phyloP scores from a whole-genome alignment of 108 stramenopile species.

The Aureococcus anophagefferens region DNA sequence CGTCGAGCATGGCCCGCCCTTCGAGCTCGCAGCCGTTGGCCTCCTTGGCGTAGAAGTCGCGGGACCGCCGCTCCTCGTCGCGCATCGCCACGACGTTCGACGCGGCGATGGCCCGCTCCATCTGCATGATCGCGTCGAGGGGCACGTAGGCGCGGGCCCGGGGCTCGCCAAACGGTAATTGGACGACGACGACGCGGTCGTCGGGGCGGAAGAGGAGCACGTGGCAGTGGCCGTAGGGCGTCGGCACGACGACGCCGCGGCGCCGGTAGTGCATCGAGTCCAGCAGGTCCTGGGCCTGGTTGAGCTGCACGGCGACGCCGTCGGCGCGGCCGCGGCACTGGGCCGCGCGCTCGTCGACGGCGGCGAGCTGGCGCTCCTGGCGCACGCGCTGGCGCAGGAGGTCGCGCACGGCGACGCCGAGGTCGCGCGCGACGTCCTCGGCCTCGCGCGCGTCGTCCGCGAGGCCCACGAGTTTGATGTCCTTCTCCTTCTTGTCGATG shows the following conservation, averaged over 20 bases:
- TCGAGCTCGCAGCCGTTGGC: slow-evolving; percentile 1
- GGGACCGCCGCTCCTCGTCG: slow-evolving; percentile 13
- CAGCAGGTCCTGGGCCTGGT: slow-evolving; percentile 12
- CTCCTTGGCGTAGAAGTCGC: slow-evolving; percentile 19
- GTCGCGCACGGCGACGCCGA: slow-evolving; percentile 22
- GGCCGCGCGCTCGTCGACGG: slow-evolving; percentile 12
- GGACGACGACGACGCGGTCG: slow-evolving; percentile 29
- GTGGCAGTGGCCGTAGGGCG: slow-evolving; percentile 18
- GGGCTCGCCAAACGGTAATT: slow-evolving; percentile 23
- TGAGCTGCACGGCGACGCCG: slow-evolving; percentile 4
- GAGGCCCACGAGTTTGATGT: slow-evolving; percentile 25
- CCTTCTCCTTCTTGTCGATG: slow-evolving; percentile 24
- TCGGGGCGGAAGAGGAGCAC: slow-evolving; percentile 30
- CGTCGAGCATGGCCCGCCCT: slow-evolving; percentile 12
- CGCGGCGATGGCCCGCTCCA: slow-evolving; percentile 25
- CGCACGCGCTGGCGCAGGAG: slow-evolving; percentile 24
- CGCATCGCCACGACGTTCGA: slow-evolving; percentile 26
- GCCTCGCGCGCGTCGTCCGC: slow-evolving; percentile 18
- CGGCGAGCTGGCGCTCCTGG: slow-evolving; percentile 17
- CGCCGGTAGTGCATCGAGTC: slow-evolving; percentile 32
- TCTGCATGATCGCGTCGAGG: slow-evolving; percentile 23
- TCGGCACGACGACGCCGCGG: slow-evolving; percentile 27
- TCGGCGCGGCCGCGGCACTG: not conserved
- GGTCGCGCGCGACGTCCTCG: slow-evolving; percentile 23
- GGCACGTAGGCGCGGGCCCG: slow-evolving; percentile 30